Evolutionary conservation across 2,329 filamentous ascomycete genomes (phyloP).

Genomic region (Fusarium sp.): DNA sequence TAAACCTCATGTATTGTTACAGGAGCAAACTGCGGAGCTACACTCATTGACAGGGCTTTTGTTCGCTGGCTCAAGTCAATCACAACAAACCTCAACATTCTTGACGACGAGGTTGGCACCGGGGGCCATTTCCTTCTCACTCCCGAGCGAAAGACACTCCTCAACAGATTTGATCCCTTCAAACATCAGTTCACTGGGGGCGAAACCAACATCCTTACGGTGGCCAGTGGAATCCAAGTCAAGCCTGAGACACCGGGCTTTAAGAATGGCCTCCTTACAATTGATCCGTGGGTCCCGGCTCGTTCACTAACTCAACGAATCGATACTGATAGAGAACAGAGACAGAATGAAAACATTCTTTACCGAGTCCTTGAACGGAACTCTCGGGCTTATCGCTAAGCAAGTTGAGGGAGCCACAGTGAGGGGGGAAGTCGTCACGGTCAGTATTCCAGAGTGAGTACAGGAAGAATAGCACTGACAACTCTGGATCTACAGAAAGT

Average conservation of each 20-base stretch:
- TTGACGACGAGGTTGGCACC: constrained; percentile 1
- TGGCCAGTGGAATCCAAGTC: constrained; percentile 2
- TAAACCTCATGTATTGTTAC: neutral
- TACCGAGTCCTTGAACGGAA: neutral
- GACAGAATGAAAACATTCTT: constrained; percentile 1
- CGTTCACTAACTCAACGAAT: neutral
- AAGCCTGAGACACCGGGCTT: neutral
- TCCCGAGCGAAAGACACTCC: constrained; percentile 4
- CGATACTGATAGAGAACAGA: neutral
- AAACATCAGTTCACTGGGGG: constrained; percentile 2
- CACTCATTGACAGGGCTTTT: constrained; percentile 1
- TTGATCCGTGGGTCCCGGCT: neutral
- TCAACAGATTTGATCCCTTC: constrained; percentile 1
- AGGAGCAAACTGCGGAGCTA: constrained; percentile 2
- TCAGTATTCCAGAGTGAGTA: neutral
- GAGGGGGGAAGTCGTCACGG: neutral
- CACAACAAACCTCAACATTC: neutral
- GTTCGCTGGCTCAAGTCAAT: constrained; percentile 1
- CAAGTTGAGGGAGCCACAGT: neutral
- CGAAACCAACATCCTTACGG: neutral
- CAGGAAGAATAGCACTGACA: neutral
- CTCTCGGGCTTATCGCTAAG: constrained; percentile 4
- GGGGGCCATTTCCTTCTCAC: constrained; percentile 7
- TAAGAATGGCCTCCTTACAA: constrained; percentile 6
- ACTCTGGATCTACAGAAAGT: neutral